Evolutionary conservation across 306 rosid genomes (phyloP).

Genomic region (Fragaria iinumae): DNA sequence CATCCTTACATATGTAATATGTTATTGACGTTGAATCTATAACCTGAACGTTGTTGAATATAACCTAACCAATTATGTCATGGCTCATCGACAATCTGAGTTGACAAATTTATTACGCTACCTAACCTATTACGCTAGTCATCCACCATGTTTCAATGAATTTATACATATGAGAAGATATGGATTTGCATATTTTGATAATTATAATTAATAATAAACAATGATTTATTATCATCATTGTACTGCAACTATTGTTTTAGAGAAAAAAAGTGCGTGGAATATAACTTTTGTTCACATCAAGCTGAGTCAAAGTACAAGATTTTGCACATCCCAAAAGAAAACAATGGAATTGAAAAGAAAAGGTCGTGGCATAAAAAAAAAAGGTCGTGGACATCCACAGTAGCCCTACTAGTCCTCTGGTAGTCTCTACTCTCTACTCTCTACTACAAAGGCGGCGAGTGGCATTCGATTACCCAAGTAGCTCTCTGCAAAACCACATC

Average conservation of each 20-base stretch:
- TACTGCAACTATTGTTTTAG: background rate
- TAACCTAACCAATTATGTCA: too few relatives aligned
- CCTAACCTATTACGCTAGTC: too few relatives aligned
- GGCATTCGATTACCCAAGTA: conserved; percentile 43
- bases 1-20: too few relatives aligned
- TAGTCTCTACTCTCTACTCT: background rate
- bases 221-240: background rate
- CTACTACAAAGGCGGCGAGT: background rate
- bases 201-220: background rate
- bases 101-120: too few relatives aligned
- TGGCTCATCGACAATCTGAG: too few relatives aligned
- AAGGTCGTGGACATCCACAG: background rate
- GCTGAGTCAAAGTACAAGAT: conserved; percentile 1
- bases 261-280: background rate
- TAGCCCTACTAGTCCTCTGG: background rate
- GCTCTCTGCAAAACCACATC: conserved; percentile 27
- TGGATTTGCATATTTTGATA: background rate
- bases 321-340: background rate
- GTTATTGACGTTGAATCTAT: too few relatives aligned
- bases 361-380: background rate
- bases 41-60: too few relatives aligned
- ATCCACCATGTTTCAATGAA: too few relatives aligned
- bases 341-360: background rate
- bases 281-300: background rate
- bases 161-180: too few relatives aligned